Base-by-base conservation (phyloP, 2,329 filamentous ascomycete species). In the Talaromyces sp. region DNA sequence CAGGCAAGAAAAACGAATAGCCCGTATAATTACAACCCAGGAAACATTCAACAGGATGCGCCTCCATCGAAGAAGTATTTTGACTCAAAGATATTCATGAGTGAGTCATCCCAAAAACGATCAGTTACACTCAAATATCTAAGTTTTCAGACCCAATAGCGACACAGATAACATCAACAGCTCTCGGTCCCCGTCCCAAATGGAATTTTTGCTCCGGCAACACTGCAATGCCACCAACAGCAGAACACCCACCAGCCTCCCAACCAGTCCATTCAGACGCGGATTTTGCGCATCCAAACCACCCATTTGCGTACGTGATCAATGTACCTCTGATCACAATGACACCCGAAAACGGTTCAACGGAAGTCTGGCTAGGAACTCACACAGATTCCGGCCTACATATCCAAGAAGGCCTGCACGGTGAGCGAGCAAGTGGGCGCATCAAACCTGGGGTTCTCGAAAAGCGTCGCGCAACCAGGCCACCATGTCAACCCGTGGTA, bases 201-300 rank as follows among this genome's bases (percentile, higher is more conserved):
- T 83, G 84, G 80, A 84, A 84, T 0, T 88, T 87, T 70, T 83
- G 82, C 70, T 87, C 85, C 6, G 85, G 84, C 22, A 88, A 88
- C 67, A 78, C 82, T 1, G 83, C 85, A 1, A 81, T 88, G 78
- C 85, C 85, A 2, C 80, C 81, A 2, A 78, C 80, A 1, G 72
- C 79, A 0, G 77, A 76, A 1, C 63, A 39, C 22, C 70, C 69
- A 22, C 70, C 65, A 19, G 45, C 45, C 8, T 66, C 61, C 13
- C 85, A 87, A 67, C 85, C 84, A 0, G 84, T 86, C 0, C 87
- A 89, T 73, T 82, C 83, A 0, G 86, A 89, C 67, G 85, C 85
- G 4, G 84, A 87, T 71, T 87, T 87, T 70, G 74, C 76, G 3
- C 83, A 87, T 66, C 86, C 85, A 0, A 67, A 74, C 0, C 81